Conservation (phyloP, 306 rosid genomes). For the Pyrus communis region DNA sequence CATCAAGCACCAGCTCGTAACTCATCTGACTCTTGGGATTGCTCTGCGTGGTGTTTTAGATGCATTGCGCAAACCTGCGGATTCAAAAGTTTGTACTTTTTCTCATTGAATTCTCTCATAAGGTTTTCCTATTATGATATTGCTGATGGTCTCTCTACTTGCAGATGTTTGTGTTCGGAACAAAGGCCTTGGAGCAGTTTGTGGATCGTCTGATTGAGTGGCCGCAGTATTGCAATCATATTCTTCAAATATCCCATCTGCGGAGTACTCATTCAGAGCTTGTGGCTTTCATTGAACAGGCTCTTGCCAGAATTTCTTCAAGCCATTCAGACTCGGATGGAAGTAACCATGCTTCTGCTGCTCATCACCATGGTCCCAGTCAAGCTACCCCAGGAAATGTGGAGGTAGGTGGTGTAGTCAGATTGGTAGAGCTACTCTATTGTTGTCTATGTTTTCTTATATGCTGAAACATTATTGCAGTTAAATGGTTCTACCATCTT, state of each 20-base stretch:
- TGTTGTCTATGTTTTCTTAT: constrained; percentile 1
- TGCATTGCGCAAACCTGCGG: constrained; percentile 97
- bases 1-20: constrained; percentile 90
- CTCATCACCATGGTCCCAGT: constrained; percentile 44
- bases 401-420: constrained; percentile 43
- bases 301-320: constrained; percentile 76
- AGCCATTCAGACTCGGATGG: constrained; percentile 74
- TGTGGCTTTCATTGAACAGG: constrained; percentile 78
- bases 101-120: not conserved
- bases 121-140: constrained; percentile 3
- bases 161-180: constrained; percentile 97
- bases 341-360: constrained; percentile 44
- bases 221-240: constrained; percentile 99
- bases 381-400: constrained; percentile 51
- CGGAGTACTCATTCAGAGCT: constrained; percentile 74
- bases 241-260: constrained; percentile 91
- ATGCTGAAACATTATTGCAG: constrained; percentile 37
- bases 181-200: constrained; percentile 92
- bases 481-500: constrained; percentile 43
- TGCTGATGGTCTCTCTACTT: constrained; percentile 21
- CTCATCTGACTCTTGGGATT: constrained; percentile 88
- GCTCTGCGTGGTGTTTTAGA: constrained; percentile 94
- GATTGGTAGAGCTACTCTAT: not conserved
- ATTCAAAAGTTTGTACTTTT: constrained; percentile 69
- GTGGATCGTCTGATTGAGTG: constrained; percentile 95